phyloP scores from a whole-genome alignment of 2,329 filamentous ascomycete species.

The Phyllosticta ampelicida region DNA sequence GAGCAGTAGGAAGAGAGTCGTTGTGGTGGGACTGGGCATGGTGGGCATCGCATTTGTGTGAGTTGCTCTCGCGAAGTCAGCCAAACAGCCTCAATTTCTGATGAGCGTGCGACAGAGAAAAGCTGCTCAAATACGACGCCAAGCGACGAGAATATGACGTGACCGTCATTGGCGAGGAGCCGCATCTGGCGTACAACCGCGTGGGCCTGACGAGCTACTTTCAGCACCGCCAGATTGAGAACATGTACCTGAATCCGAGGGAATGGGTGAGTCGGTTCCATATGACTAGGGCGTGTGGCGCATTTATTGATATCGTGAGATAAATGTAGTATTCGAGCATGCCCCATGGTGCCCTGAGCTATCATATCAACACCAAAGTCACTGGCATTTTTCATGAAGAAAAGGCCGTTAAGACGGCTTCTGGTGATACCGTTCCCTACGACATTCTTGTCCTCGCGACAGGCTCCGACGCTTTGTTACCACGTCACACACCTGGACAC shows the following conservation, averaged over 20 bases:
- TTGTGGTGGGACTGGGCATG: constrained; percentile 85
- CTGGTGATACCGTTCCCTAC: constrained; percentile 60
- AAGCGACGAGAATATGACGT: constrained; percentile 67
- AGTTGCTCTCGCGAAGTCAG: constrained; percentile 27
- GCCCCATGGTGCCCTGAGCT: constrained; percentile 57
- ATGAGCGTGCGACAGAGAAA: constrained; percentile 54
- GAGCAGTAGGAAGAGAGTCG: constrained; percentile 53
- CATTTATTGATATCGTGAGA: constrained; percentile 5
- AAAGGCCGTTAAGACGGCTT: constrained; percentile 60
- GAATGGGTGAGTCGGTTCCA: constrained; percentile 56
- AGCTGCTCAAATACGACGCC: constrained; percentile 73
- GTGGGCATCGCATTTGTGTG: constrained; percentile 83
- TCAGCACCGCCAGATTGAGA: constrained; percentile 72
- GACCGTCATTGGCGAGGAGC: constrained; percentile 77
- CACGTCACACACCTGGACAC: constrained; percentile 59
- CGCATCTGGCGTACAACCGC: constrained; percentile 81
- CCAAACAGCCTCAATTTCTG: background rate
- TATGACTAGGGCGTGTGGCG: background rate
- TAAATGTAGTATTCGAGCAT: constrained; percentile 60
- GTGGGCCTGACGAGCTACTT: constrained; percentile 86
- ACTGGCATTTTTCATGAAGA: constrained; percentile 52
- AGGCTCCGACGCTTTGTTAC: constrained; percentile 73
- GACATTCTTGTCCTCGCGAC: constrained; percentile 77
- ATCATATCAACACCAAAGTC: constrained; percentile 65
- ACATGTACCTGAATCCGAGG: constrained; percentile 74